Evolutionary conservation across 129 eudicot species (phyloP).

Genomic region (Centrapalus pauciflorus): DNA sequence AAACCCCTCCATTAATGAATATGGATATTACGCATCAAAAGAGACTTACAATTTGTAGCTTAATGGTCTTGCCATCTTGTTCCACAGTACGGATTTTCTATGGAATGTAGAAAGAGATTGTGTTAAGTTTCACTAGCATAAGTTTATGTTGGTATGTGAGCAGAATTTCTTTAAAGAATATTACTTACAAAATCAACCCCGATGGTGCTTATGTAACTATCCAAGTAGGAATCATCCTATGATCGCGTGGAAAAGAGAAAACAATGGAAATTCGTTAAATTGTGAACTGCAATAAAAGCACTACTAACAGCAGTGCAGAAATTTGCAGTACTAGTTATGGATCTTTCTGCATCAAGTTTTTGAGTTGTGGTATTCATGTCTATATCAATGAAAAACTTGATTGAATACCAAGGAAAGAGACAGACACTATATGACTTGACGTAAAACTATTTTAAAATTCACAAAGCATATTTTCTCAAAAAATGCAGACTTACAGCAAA

Average conservation of each 20-base stretch:
- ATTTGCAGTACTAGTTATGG: background rate
- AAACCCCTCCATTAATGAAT: background rate
- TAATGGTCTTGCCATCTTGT: constrained; percentile 90
- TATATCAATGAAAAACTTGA: no score
- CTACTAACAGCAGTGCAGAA: background rate
- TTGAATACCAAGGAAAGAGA: no score
- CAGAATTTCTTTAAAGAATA: background rate
- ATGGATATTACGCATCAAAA: background rate
- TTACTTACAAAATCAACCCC: constrained; percentile 80
- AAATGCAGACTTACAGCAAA: constrained; percentile 38
- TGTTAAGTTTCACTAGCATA: background rate
- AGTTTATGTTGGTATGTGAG: background rate
- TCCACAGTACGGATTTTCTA: constrained; percentile 88
- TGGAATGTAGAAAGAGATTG: background rate
- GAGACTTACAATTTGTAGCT: constrained; percentile 76
- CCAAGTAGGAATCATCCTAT: constrained; percentile 72
- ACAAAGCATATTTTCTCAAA: background rate
- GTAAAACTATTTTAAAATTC: background rate
- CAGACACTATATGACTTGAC: no score
- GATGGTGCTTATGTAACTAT: constrained; percentile 72
- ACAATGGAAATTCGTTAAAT: constrained; percentile 9
- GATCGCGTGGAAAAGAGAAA: constrained; percentile 17
- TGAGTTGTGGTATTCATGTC: no score
- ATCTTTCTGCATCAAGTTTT: background rate
- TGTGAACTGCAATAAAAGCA: background rate